Base-by-base conservation (phyloP, 805 yeast genomes). In the Danielozyma ontarioensis region DNA sequence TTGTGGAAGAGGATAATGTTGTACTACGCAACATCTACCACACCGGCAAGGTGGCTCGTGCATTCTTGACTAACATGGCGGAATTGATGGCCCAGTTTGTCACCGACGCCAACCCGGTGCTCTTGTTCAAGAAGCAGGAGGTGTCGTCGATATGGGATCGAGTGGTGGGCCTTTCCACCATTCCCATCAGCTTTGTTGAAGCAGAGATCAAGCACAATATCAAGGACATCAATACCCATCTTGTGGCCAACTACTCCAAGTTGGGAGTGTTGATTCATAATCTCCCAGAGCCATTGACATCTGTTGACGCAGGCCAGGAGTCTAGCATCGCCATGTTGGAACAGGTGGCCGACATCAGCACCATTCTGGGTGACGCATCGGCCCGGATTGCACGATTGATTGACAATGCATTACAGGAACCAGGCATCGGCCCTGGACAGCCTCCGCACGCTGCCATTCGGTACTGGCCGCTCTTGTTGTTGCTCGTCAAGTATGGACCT, bases 401-500 rank as follows among this genome's bases (percentile, higher is more conserved):
- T 19, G 8, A 19, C 8, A 6, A 10, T 6, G 22, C 22, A 10
- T n/a, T n/a, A n/a, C n/a, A n/a, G n/a, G n/a, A n/a, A n/a, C n/a
- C n/a, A n/a, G n/a, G n/a, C n/a, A n/a, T n/a, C n/a, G n/a, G n/a
- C n/a, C n/a, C n/a, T n/a, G n/a, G n/a, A n/a, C 22, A 19, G 10
- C 6, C 21, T 4, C 15, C 21, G 5, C n/a, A 3, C 22, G 22
- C 22, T 10, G 22, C 10, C 22, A 10, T 19, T 10, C 30, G 85
- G 34, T 76, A 78, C 55, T 88, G 95, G 96, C 85, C 89, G 1
- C 36, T 72, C 0, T 39, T 74, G 1, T 37, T 70, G 0, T 13
- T 72, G 1, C 37, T 63, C 1, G 28, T 68, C 0, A 32, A 69
- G 3, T 75, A 73, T 48, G 83, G 83, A 0, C 87, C 93, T 6